These are phyloP conservation scores for Paecilomyces variotii DNA, from an alignment of 2,329 filamentous ascomycete species.

Conservation along the genomic window DNA sequence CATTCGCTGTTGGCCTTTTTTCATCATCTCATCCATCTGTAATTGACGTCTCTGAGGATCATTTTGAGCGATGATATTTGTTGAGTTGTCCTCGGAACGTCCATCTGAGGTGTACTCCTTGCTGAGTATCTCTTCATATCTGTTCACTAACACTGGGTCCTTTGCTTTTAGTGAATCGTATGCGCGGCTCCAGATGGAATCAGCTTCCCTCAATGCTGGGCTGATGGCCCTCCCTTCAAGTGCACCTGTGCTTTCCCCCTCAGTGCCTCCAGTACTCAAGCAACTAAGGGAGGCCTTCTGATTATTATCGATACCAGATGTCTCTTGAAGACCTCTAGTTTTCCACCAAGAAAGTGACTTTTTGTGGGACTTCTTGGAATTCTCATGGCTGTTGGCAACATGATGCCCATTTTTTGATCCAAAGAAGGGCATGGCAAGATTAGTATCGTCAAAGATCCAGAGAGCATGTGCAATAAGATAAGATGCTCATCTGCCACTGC, in stretches of 20 bases:
- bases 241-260: neutral
- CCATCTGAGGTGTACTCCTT: neutral
- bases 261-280: neutral
- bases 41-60: neutral
- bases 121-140: neutral
- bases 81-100: neutral
- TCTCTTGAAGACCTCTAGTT: neutral
- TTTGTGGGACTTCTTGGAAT: neutral
- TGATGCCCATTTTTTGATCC: neutral
- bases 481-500: neutral
- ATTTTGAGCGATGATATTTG: neutral
- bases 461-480: neutral
- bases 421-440: neutral
- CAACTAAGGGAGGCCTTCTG: neutral
- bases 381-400: neutral
- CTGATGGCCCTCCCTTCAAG: neutral
- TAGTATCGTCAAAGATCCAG: neutral
- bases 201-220: neutral
- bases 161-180: neutral
- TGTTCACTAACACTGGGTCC: neutral
- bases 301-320: neutral
- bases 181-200: neutral
- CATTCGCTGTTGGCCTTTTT: neutral
- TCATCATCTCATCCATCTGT: neutral
- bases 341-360: neutral